Percentiles rank a stretch among this genome's conserved stretches.
phyloP scores from a whole-genome alignment of 2,329 filamentous ascomycete genomes.

The Ceratocystis lukuohia region DNA sequence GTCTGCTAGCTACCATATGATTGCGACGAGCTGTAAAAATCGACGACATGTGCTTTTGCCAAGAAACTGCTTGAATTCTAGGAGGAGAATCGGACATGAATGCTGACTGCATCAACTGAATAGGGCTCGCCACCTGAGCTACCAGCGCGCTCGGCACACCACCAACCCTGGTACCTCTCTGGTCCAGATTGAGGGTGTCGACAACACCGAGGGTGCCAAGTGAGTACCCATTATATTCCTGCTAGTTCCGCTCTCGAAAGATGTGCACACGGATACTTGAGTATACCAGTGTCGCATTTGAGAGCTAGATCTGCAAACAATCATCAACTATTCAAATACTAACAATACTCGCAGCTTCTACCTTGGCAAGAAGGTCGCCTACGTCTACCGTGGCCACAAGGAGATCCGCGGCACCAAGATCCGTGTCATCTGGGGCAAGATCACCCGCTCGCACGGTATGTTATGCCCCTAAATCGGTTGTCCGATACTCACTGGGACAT shows the following conservation, averaged over 20 bases:
- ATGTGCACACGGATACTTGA: no score
- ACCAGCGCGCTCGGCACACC: slow-evolving; percentile 88
- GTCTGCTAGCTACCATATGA: background rate
- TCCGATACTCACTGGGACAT: background rate
- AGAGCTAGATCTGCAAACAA: background rate
- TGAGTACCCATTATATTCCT: slow-evolving; percentile 35
- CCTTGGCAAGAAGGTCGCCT: slow-evolving; percentile 96
- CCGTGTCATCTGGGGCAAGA: slow-evolving; percentile 97
- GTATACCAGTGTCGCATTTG: background rate
- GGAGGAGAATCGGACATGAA: slow-evolving; percentile 8
- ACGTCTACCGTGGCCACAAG: slow-evolving; percentile 91
- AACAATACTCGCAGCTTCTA: slow-evolving; percentile 55
- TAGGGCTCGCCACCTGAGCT: slow-evolving; percentile 96
- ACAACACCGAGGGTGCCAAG: slow-evolving; percentile 77
- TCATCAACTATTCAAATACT: slow-evolving; percentile 20
- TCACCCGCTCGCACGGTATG: slow-evolving; percentile 87
- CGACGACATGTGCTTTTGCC: slow-evolving; percentile 18
- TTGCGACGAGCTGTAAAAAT: slow-evolving; percentile 14
- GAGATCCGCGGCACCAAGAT: slow-evolving; percentile 97
- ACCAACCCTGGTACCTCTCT: slow-evolving; percentile 82
- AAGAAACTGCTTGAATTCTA: background rate
- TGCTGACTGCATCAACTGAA: slow-evolving; percentile 20
- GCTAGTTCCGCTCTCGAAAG: background rate
- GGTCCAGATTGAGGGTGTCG: slow-evolving; percentile 98
- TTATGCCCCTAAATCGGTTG: slow-evolving; percentile 20